Conservation (phyloP, 2,329 filamentous ascomycete genomes). For the Cladosporium sp. region DNA sequence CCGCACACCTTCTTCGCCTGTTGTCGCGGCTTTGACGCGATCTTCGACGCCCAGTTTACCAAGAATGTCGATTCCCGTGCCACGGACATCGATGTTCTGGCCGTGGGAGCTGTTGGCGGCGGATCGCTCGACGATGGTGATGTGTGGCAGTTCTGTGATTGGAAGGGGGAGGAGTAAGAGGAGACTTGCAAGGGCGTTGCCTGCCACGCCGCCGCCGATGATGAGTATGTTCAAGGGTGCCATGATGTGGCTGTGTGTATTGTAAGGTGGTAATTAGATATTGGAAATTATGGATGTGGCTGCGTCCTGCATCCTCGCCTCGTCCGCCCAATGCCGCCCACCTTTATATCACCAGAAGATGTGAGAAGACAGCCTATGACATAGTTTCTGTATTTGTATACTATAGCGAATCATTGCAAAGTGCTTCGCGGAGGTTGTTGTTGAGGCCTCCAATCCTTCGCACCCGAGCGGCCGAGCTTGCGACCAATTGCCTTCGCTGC, state of each 20-base stretch:
- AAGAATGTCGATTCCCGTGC: conserved; percentile 31
- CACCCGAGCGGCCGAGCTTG: not conserved
- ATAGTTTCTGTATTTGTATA: not conserved
- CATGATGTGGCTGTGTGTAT: not conserved
- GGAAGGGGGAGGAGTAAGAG: conserved; percentile 24
- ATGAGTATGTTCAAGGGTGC: conserved; percentile 30
- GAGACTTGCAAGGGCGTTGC: conserved; percentile 28
- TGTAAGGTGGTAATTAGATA: not conserved
- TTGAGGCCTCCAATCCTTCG: not conserved
- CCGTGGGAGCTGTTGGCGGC: conserved; percentile 25
- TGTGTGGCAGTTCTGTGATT: conserved; percentile 23
- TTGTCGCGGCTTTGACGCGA: conserved; percentile 27
- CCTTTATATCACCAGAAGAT: not conserved
- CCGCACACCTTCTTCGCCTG: conserved; percentile 33
- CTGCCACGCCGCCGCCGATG: conserved; percentile 32
- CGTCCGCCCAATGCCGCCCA: not conserved
- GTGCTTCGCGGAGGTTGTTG: not conserved
- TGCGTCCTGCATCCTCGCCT: not conserved
- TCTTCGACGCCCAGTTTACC: conserved; percentile 33
- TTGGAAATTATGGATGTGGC: not conserved
- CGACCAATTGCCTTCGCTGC: not conserved
- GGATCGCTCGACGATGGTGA: conserved; percentile 35
- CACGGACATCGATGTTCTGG: conserved; percentile 38
- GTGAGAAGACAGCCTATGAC: not conserved
- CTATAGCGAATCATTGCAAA: not conserved